Evolutionary conservation across 1,139 yeast species (phyloP).

Genomic region (Kodamaea fungicola): DNA sequence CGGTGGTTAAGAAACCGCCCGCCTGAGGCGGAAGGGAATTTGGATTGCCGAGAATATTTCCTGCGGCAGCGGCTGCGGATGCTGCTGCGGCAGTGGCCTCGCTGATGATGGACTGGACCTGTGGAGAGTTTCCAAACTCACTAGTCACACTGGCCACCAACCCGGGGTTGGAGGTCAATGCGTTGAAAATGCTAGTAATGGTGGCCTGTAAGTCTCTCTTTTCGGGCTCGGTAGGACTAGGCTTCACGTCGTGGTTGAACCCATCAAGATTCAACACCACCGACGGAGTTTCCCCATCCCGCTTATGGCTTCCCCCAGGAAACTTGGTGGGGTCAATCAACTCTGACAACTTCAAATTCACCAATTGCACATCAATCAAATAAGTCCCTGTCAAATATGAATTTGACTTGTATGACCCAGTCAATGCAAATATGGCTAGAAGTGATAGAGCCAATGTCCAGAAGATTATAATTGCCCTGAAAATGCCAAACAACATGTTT

Average conservation of each 20-base stretch:
- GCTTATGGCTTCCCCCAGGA: conserved; percentile 3
- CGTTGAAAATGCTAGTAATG: not conserved
- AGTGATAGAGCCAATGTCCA: conserved; percentile 33
- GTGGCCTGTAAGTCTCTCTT: conserved; percentile 1
- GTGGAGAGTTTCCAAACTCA: conserved; percentile 1
- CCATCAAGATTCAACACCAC: not conserved
- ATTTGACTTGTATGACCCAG: conserved; percentile 40
- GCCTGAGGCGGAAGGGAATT: conserved; percentile 20
- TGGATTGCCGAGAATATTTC: not conserved
- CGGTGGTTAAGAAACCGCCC: conserved; percentile 43
- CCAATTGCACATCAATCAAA: conserved; percentile 36
- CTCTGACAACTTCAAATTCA: conserved; percentile 29
- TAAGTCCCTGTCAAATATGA: conserved; percentile 35
- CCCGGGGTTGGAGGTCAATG: conserved; percentile 1
- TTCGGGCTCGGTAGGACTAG: not conserved
- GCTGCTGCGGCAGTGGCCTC: conserved; percentile 4
- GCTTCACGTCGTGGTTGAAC: not conserved
- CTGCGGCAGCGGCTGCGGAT: not conserved
- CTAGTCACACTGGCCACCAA: conserved; percentile 4
- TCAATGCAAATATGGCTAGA: conserved; percentile 37
- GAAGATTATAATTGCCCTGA: conserved; percentile 32
- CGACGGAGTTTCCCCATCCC: not conserved
- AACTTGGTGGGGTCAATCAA: conserved; percentile 20
- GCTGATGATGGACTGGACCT: conserved; percentile 2
- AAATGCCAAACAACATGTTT: conserved; percentile 28